Evolutionary conservation across 176 grass and related monocot species (phyloP).

Genomic region (Lolium multiflorum): DNA sequence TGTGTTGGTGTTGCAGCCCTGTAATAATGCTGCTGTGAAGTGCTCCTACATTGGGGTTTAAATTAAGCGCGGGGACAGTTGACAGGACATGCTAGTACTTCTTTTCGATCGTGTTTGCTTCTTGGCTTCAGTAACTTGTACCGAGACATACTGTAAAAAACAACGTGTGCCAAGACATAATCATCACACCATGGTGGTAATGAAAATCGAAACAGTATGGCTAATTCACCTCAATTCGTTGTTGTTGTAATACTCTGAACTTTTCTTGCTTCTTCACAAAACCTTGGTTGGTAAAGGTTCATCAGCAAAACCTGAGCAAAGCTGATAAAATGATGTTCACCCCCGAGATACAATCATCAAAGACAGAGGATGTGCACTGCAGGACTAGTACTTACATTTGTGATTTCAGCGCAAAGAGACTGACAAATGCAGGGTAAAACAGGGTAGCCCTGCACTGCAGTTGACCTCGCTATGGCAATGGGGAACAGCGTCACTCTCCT

Average conservation of each 20-base stretch:
- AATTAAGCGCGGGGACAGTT: conserved; percentile 25
- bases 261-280: neutral
- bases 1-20: conserved; percentile 12
- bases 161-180: conserved; percentile 6
- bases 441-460: neutral
- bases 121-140: conserved; percentile 33
- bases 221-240: neutral
- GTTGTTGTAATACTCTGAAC: neutral
- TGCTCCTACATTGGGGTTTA: neutral
- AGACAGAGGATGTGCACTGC: neutral
- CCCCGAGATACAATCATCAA: neutral
- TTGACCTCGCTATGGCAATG: neutral
- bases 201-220: neutral
- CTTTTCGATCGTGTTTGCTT: conserved; percentile 17
- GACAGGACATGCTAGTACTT: conserved; percentile 26
- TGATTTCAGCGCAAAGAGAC: conserved; percentile 15
- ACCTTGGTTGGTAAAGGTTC: neutral
- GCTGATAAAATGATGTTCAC: conserved; percentile 15
- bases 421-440: neutral
- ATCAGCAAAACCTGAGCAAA: neutral
- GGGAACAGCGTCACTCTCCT: neutral
- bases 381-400: neutral
- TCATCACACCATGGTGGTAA: neutral
- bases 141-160: neutral
- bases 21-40: conserved; percentile 30